Evolutionary conservation across 2,329 filamentous ascomycete genomes (phyloP), one percentile per base, ranked within the genome.

Genomic region (Diaporthe sp.): DNA sequence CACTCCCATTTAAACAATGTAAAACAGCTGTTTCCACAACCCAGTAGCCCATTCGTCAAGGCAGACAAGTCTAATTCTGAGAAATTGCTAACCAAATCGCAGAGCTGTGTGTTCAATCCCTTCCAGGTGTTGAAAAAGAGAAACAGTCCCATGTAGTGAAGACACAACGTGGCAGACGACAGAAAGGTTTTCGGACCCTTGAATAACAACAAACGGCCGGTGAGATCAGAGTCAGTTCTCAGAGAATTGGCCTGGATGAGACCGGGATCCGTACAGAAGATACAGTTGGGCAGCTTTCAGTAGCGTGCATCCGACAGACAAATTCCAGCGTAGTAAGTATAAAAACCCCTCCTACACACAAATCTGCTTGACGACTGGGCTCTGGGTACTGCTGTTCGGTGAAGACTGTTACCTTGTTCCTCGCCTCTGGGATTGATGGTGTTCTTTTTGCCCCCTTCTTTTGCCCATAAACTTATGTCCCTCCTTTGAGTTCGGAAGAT

Each of bases 21-120:
- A 49, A 31, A 58, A 39, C 22, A 13, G 15, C 10, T 17, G 1
- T 5, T 72, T 61, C 6, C 3, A 34, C 22, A 51, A 59, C 42
- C 31, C 44, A 61, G 25, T 72, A 72, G 55, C 28, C 44, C 42
- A 61, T 31, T 61, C 22, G 55, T 72, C 42, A 51, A 72, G 53
- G 39, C 28, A 4, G 68, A 37, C 25, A 17, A 28, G 2, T 37
- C 13, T 4, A 3, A 25, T 44, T 59, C 6, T 10, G 17, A 49
- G 4, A 49, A 22, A 49, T 22, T 49, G 46, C 19, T 19, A 49
- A 49, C 37, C 46, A 22, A 49, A 49, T 49, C 2, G 17, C 46
- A 49, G 17, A 22, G 46, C 46, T 10, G 46, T 49, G 46, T 51
- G 62, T 67, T 51, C 62, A 51, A 67, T 8, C 22, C 44, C 42